Evolutionary conservation across 73 alveolate species (phyloP).

Genomic region (Symbiodinium natans): DNA sequence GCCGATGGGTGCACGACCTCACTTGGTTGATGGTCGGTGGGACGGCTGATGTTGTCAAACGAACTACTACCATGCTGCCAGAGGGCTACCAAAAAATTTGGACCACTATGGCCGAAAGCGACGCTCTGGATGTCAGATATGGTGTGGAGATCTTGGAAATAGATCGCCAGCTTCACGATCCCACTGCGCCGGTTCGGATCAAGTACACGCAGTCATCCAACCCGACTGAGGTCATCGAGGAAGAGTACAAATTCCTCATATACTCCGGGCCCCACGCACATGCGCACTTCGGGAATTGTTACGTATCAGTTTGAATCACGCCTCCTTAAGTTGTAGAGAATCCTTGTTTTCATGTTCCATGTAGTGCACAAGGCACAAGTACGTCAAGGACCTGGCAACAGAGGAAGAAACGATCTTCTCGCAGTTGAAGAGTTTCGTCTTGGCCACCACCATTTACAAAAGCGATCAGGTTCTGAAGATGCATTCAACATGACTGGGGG

Average conservation of each 20-base stretch:
- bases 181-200: background rate
- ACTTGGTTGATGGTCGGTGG: constrained; percentile 29
- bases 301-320: too few relatives aligned
- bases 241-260: constrained; percentile 48
- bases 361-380: too few relatives aligned
- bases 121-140: constrained; percentile 47
- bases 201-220: background rate
- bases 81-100: constrained; percentile 54
- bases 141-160: constrained; percentile 37
- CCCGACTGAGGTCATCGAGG: background rate
- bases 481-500: too few relatives aligned
- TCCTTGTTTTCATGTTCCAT: too few relatives aligned
- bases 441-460: constrained; percentile 57
- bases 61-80: constrained; percentile 67
- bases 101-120: constrained; percentile 63
- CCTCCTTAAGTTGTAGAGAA: too few relatives aligned
- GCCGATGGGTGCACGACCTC: background rate
- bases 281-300: too few relatives aligned
- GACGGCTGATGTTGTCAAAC: background rate
- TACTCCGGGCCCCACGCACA: constrained; percentile 53
- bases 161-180: constrained; percentile 31
- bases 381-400: constrained; percentile 11
- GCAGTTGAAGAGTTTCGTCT: constrained; percentile 31
- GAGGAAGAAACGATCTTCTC: constrained; percentile 32
- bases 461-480: background rate